These are phyloP conservation scores for Ophiostoma populinum DNA, from an alignment of 2,329 filamentous ascomycete species.

Conservation along the genomic window DNA sequence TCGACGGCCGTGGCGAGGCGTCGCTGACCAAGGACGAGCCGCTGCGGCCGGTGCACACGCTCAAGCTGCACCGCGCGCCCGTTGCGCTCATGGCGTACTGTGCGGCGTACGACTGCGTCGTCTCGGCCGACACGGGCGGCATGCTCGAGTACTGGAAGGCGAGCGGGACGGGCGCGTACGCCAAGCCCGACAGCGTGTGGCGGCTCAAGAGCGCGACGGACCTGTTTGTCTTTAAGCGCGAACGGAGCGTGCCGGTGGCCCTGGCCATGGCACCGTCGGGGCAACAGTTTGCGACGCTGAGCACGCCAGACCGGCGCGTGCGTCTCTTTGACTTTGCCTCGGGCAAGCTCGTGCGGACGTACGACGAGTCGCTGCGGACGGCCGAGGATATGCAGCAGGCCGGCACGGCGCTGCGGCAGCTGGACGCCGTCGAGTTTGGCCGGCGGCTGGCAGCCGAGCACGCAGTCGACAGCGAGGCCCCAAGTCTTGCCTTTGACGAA, in stretches of 20 bases:
- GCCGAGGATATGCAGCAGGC: conserved; percentile 91
- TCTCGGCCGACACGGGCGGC: conserved; percentile 75
- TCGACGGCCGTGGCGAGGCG: conserved; percentile 76
- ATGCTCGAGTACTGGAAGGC: conserved; percentile 98
- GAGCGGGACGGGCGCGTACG: conserved; percentile 44
- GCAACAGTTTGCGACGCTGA: conserved; percentile 72
- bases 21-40: conserved; percentile 16
- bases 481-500: conserved; percentile 93
- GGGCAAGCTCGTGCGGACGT: conserved; percentile 76
- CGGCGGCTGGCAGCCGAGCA: conserved; percentile 71
- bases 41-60: neutral
- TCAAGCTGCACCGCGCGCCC: conserved; percentile 60
- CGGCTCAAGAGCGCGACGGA: conserved; percentile 86
- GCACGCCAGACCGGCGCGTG: conserved; percentile 83
- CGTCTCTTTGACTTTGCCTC: conserved; percentile 84
- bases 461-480: conserved; percentile 62
- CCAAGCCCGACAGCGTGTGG: conserved; percentile 86
- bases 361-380: conserved; percentile 83
- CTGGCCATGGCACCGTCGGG: conserved; percentile 76
- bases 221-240: conserved; percentile 93
- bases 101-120: conserved; percentile 69
- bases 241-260: conserved; percentile 68
- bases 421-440: conserved; percentile 87
- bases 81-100: conserved; percentile 85
- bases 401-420: conserved; percentile 61